Evolutionary conservation across 2,329 filamentous ascomycete species (phyloP).

Genomic region (Lithohypha guttulata): DNA sequence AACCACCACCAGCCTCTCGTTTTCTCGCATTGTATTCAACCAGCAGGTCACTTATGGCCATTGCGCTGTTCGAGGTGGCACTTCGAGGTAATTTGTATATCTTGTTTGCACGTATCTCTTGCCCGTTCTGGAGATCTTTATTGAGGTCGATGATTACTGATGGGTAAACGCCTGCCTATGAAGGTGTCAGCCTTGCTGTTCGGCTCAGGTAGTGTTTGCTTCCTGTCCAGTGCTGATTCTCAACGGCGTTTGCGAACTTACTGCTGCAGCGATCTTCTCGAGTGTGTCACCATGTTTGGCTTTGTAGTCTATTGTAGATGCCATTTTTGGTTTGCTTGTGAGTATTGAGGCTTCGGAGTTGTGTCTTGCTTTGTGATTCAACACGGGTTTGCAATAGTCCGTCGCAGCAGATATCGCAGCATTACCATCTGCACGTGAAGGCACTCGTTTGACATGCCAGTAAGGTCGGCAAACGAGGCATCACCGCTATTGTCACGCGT

Average conservation of each 20-base stretch:
- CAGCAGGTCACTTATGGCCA: not conserved
- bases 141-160: conserved; percentile 2
- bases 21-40: conserved; percentile 5
- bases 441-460: no score
- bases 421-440: no score
- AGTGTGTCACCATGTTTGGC: conserved; percentile 6
- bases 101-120: not conserved
- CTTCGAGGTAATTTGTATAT: conserved; percentile 2
- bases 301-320: conserved; percentile 2
- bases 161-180: not conserved
- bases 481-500: no score
- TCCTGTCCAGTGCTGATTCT: no score
- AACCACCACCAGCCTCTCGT: not conserved
- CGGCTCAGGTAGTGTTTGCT: no score
- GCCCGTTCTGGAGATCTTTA: not conserved
- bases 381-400: no score
- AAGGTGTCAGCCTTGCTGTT: not conserved
- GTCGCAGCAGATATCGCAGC: no score
- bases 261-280: not conserved
- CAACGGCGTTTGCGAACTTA: conserved; percentile 1
- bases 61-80: conserved; percentile 1
- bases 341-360: not conserved
- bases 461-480: no score
- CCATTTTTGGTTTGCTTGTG: no score
- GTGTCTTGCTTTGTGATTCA: no score